Evolutionary conservation across 1,284 basidiomycete genomes (phyloP).

Genomic region (Cutaneotrichosporon dermatis): DNA sequence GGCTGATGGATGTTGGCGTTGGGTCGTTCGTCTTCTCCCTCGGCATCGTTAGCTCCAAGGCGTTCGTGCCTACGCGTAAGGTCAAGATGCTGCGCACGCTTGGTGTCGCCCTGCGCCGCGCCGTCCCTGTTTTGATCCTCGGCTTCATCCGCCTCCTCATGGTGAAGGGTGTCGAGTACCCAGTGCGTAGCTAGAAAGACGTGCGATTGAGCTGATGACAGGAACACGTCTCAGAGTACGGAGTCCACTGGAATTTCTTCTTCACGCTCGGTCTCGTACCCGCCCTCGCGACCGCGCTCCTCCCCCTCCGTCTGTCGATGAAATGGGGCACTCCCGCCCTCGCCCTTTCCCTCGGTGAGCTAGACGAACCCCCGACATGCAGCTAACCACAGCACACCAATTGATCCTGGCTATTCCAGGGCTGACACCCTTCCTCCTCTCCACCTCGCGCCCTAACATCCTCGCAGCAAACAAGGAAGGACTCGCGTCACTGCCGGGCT

Average conservation of each 20-base stretch:
- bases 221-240: slow-evolving; percentile 97
- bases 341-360: neutral
- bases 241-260: slow-evolving; percentile 99
- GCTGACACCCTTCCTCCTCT: slow-evolving; percentile 63
- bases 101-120: slow-evolving; percentile 54
- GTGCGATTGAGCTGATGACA: slow-evolving; percentile 40
- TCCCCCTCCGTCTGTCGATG: slow-evolving; percentile 58
- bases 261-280: slow-evolving; percentile 83
- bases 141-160: slow-evolving; percentile 74
- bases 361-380: neutral
- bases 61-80: slow-evolving; percentile 7
- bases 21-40: slow-evolving; percentile 80
- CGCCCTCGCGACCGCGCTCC: slow-evolving; percentile 64
- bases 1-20: slow-evolving; percentile 96
- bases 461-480: slow-evolving; percentile 91
- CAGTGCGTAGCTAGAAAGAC: slow-evolving; percentile 55
- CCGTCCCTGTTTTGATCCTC: slow-evolving; percentile 65
- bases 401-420: slow-evolving; percentile 56
- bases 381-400: slow-evolving; percentile 61
- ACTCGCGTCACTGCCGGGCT: slow-evolving; percentile 75
- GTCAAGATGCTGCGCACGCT: neutral
- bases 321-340: slow-evolving; percentile 65
- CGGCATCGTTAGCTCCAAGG: slow-evolving; percentile 73
- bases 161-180: slow-evolving; percentile 92
- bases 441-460: slow-evolving; percentile 59